A percentile compares a stretch with the other conserved stretches of the same genome.
phyloP scores from a whole-genome alignment of 805 yeast species.

The Pichia ethanolica region DNA sequence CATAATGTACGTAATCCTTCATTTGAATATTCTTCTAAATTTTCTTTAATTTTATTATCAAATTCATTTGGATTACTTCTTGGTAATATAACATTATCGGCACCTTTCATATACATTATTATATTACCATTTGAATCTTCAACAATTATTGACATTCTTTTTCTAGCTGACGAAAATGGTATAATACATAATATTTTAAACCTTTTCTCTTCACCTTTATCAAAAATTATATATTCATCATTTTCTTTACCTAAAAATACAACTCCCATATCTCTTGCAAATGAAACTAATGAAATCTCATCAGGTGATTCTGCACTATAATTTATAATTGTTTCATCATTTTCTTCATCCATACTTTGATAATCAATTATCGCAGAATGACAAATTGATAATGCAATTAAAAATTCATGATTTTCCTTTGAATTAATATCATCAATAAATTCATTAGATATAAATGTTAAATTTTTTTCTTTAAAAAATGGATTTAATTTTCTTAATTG shows the following conservation, averaged over 20 bases:
- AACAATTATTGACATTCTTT: slow-evolving; percentile 73
- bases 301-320: slow-evolving; percentile 81
- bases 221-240: slow-evolving; percentile 35
- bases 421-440: slow-evolving; percentile 43
- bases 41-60: slow-evolving; percentile 44
- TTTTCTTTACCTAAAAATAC: slow-evolving; percentile 50
- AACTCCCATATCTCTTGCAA: slow-evolving; percentile 67
- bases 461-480: slow-evolving; percentile 37
- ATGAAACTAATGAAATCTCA: slow-evolving; percentile 73
- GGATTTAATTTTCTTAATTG: slow-evolving; percentile 31
- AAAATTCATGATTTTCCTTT: slow-evolving; percentile 46
- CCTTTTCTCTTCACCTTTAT: slow-evolving; percentile 37
- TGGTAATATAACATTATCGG: slow-evolving; percentile 61
- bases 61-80: slow-evolving; percentile 24
- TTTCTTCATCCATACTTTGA: slow-evolving; percentile 10
- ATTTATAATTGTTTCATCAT: slow-evolving; percentile 34
- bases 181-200: slow-evolving; percentile 49
- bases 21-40: slow-evolving; percentile 61
- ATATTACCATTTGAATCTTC: slow-evolving; percentile 35
- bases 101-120: slow-evolving; percentile 59
- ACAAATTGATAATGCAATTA: slow-evolving; percentile 62
- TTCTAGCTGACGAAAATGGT: slow-evolving; percentile 64
- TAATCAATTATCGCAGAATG: slow-evolving; percentile 51
- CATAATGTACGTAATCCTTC: slow-evolving; percentile 77
- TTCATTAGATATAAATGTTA: slow-evolving; percentile 58